These are phyloP conservation scores for Pichia norvegensis DNA, from an alignment of 1,139 yeast genomes.

Conservation along the genomic window DNA sequence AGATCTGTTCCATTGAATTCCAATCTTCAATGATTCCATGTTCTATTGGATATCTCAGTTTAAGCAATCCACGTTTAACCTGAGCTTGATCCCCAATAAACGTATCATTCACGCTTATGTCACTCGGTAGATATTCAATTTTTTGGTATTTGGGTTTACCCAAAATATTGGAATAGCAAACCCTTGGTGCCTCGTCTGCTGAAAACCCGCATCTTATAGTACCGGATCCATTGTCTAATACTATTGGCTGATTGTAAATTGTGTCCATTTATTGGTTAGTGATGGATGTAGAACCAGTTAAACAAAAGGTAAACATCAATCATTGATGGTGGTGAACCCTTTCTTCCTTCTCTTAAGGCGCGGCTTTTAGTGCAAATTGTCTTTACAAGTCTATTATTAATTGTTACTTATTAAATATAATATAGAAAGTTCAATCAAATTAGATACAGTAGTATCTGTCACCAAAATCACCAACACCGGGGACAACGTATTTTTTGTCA, in stretches of 20 bases:
- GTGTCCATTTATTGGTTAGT: slow-evolving; percentile 8
- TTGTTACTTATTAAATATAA: no score
- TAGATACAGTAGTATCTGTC: slow-evolving; percentile 91
- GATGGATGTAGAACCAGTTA: background rate
- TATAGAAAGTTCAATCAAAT: slow-evolving; percentile 5
- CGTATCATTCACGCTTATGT: slow-evolving; percentile 48
- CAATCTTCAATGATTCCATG: slow-evolving; percentile 82
- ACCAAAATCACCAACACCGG: slow-evolving; percentile 97
- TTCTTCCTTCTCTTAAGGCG: no score
- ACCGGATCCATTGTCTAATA: slow-evolving; percentile 91
- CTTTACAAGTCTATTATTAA: no score
- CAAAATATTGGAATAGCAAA: slow-evolving; percentile 42
- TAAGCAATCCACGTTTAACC: slow-evolving; percentile 63
- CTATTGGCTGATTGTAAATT: slow-evolving; percentile 73
- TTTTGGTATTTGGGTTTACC: slow-evolving; percentile 82
- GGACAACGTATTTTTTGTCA: slow-evolving; percentile 76
- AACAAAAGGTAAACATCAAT: background rate
- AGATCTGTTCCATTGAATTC: slow-evolving; percentile 62
- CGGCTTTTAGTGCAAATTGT: no score
- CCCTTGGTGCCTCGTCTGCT: slow-evolving; percentile 76
- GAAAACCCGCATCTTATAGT: slow-evolving; percentile 86
- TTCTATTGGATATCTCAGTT: slow-evolving; percentile 61
- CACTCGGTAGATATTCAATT: slow-evolving; percentile 67
- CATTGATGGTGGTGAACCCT: no score
- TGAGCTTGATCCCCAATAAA: slow-evolving; percentile 76